These are phyloP conservation scores for Claviceps maximensis DNA, from an alignment of 2,329 filamentous ascomycete species.

Conservation along the genomic window DNA sequence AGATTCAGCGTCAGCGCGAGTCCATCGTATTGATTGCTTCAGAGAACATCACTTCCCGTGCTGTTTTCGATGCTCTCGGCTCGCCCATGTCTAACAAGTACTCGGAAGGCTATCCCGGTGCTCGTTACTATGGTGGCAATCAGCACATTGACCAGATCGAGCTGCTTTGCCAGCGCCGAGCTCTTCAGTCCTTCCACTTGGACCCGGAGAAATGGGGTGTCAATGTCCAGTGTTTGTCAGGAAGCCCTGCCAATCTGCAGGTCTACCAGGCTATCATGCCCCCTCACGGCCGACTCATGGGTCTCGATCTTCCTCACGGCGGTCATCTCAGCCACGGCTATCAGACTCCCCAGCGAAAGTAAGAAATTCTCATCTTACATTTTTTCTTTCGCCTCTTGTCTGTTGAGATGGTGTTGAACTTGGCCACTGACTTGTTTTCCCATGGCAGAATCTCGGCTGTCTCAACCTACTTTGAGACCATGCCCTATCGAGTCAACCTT, in stretches of 20 bases:
- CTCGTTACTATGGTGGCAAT: constrained; percentile 98
- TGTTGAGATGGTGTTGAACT: background rate
- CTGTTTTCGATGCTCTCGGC: constrained; percentile 94
- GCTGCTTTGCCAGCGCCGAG: constrained; percentile 85
- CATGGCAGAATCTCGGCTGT: constrained; percentile 69
- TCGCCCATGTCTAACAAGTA: constrained; percentile 98
- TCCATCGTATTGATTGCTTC: constrained; percentile 98
- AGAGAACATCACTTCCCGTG: constrained; percentile 97
- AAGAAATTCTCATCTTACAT: constrained; percentile 16
- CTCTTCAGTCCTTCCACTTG: constrained; percentile 79
- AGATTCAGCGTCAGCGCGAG: constrained; percentile 94
- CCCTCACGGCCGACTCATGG: constrained; percentile 92
- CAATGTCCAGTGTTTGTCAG: constrained; percentile 90
- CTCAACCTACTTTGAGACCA: constrained; percentile 98
- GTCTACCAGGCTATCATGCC: constrained; percentile 97
- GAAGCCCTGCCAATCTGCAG: constrained; percentile 92
- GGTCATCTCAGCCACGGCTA: constrained; percentile 95
- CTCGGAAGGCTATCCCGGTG: constrained; percentile 95
- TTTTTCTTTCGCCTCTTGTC: background rate
- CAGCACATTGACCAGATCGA: constrained; percentile 97
- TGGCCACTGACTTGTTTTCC: background rate
- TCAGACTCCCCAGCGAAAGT: constrained; percentile 89
- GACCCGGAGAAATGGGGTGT: constrained; percentile 90
- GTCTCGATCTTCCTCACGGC: constrained; percentile 85
- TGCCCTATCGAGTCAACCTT: constrained; percentile 85